phyloP scores from a whole-genome alignment of 108 stramenopile species.

The Hondaea fermentalgiana region DNA sequence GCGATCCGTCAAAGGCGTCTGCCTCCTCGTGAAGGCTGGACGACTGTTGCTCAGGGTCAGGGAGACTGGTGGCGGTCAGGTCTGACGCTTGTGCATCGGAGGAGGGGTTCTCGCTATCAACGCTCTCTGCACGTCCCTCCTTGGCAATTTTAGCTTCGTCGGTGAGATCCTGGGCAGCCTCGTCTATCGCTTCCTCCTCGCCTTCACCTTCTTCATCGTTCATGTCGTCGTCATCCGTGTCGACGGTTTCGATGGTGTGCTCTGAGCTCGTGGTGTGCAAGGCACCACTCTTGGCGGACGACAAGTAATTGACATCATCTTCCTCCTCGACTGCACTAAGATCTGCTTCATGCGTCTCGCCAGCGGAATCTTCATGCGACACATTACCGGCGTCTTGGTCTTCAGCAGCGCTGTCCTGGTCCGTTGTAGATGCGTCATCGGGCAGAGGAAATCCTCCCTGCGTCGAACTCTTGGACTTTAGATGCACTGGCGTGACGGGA shows the following conservation, averaged over 20 bases:
- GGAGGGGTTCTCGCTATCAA: too few relatives aligned
- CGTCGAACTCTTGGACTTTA: neutral
- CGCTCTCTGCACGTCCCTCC: too few relatives aligned
- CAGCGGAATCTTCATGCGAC: neutral
- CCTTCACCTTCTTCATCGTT: neutral
- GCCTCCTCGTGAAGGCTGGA: too few relatives aligned
- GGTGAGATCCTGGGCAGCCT: neutral
- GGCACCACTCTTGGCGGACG: neutral
- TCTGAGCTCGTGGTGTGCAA: neutral
- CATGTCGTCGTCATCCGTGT: neutral
- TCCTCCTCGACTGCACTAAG: neutral
- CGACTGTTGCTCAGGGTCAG: too few relatives aligned
- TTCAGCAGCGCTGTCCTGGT: neutral
- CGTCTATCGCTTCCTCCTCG: neutral
- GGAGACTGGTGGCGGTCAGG: too few relatives aligned
- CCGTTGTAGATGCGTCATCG: too few relatives aligned
- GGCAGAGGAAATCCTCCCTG: neutral
- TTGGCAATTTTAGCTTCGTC: neutral
- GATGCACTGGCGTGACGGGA: neutral
- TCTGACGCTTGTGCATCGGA: too few relatives aligned
- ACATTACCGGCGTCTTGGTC: neutral
- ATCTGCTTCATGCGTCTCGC: neutral
- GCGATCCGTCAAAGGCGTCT: too few relatives aligned
- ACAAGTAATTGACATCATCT: neutral
- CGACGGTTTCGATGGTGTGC: neutral